Evolutionary conservation across 192 early-diverging fungal genomes (phyloP), one percentile per base, ranked within the genome.

Genomic region (Geranomyces michiganensis): DNA sequence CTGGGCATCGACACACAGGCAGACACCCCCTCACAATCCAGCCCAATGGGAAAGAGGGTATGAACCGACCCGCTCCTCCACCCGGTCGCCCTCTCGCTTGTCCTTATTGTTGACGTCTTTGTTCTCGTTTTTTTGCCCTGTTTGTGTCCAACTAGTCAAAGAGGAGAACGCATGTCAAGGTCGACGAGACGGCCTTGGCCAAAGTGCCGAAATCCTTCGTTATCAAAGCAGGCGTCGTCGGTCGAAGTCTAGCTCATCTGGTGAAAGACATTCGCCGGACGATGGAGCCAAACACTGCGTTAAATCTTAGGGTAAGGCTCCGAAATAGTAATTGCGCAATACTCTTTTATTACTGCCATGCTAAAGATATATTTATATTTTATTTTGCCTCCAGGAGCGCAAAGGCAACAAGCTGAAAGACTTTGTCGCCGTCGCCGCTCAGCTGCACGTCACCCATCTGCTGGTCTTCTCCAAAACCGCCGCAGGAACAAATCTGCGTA

Each of bases 251-350:
- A 14, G 72, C 85, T 17, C 85, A 85, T 12, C 86, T 99, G 14
- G 94, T 96, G 24, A 74, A 68, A 41, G 94, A 99, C 78, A 80
- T 95, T 41, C 88, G 97, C 31, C 84, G 79, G 49, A 83, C 93
- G 32, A 94, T 99, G 92, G 93, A 97, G 81, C 97, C 97, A 15
- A 91, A 97, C 80, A 99, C 97, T 22, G 97, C 97, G 3, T 79
- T 81, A 14, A 89, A 89, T 62, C 87, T 99, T 47, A 86, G 82
- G 73, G 82, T 84, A 60, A 19, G 14, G 51, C 12, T 46, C 19
- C 1, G 22, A 17, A 4, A 56, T 1, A 41, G 24, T 48, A 21
- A 36, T 26, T 14, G 15, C 33, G 51, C n/a, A n/a, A n/a, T n/a
- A n/a, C n/a, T n/a, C n/a, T n/a, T n/a, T n/a, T n/a, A 9, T 66